Conservation (phyloP, 345 rosid genomes). For the Bruguiera gymnorhiza region DNA sequence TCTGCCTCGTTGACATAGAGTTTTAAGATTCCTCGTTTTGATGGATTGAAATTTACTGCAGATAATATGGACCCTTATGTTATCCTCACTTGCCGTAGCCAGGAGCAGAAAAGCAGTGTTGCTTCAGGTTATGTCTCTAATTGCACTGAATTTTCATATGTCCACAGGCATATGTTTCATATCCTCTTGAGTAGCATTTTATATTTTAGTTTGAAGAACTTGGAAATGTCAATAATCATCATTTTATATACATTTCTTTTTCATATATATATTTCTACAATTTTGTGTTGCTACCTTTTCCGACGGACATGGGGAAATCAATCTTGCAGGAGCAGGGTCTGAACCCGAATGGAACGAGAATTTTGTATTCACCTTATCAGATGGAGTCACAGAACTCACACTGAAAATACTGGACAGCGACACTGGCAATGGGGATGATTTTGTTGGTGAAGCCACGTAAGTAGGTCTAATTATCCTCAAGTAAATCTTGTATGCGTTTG, state of each 20-base stretch:
- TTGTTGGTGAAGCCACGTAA: constrained; percentile 69
- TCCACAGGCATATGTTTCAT: neutral
- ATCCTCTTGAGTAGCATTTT: neutral
- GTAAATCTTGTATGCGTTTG: too few species aligned
- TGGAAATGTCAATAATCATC: neutral
- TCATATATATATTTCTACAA: neutral
- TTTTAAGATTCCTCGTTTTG: too few species aligned
- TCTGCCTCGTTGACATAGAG: too few species aligned
- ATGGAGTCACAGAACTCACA: constrained; percentile 44
- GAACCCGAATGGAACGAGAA: constrained; percentile 81
- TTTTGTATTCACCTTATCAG: constrained; percentile 58
- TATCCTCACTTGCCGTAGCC: constrained; percentile 58
- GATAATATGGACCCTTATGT: constrained; percentile 80
- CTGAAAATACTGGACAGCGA: constrained; percentile 75
- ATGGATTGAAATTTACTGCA: constrained; percentile 11
- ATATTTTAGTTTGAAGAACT: neutral
- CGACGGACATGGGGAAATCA: neutral
- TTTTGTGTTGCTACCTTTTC: neutral
- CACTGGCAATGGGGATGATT: constrained; percentile 47
- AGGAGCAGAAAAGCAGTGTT: constrained; percentile 71
- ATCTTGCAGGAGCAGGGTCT: constrained; percentile 40
- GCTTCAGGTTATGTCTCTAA: constrained; percentile 50
- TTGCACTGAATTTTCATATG: neutral
- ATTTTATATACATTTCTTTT: neutral
- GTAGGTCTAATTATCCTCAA: constrained; percentile 4